phyloP scores from a whole-genome alignment of 176 grass and related monocot genomes.

The Phoenix roebelenii region DNA sequence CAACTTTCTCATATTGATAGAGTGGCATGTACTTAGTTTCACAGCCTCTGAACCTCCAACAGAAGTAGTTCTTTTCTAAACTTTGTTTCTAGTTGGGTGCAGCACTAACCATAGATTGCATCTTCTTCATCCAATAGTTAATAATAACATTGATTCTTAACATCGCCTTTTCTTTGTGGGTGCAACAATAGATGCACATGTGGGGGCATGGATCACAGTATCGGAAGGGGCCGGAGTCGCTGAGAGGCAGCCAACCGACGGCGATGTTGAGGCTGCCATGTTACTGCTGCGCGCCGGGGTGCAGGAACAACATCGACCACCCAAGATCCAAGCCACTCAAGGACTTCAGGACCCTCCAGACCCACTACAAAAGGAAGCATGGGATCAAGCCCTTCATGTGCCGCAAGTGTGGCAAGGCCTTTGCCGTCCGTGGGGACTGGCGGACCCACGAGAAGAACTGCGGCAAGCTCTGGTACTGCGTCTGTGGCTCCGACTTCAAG shows the following conservation, averaged over 20 bases:
- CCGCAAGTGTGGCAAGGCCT: constrained; percentile 90
- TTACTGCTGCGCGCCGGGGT: constrained; percentile 83
- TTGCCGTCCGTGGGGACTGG: constrained; percentile 90
- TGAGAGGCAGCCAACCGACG: constrained; percentile 66
- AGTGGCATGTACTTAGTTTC: no score
- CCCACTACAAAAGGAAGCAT: constrained; percentile 86
- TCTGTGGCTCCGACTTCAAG: constrained; percentile 89
- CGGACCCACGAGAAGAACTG: constrained; percentile 95
- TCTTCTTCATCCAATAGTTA: no score
- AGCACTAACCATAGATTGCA: no score
- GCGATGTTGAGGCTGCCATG: constrained; percentile 82
- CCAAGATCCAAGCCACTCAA: constrained; percentile 65
- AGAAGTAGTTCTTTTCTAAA: no score
- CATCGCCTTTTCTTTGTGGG: background rate
- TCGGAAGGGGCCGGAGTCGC: constrained; percentile 68
- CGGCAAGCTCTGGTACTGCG: constrained; percentile 94
- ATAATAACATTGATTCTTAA: background rate
- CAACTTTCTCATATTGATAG: no score
- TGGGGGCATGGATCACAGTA: constrained; percentile 87
- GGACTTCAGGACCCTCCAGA: constrained; percentile 84
- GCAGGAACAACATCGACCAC: constrained; percentile 81
- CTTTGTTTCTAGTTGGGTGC: no score
- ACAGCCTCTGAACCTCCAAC: no score
- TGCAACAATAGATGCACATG: constrained; percentile 63
- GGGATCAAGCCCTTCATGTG: constrained; percentile 97